Evolutionary conservation across 2,329 filamentous ascomycete species (phyloP).

Genomic region (Hymenoscyphus salicellus): DNA sequence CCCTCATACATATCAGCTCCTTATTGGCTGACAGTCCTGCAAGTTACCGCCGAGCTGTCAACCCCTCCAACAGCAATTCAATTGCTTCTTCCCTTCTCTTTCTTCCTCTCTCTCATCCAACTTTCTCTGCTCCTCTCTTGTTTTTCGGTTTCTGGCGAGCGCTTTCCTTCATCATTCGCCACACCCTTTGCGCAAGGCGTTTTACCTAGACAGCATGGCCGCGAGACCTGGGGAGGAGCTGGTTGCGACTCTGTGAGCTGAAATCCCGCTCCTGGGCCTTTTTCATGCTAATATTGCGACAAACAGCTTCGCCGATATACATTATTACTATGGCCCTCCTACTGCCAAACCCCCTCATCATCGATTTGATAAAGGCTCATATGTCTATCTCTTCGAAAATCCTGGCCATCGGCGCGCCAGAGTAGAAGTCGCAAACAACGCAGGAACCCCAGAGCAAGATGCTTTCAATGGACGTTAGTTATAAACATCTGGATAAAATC

Average conservation of each 20-base stretch:
- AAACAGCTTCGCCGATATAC: conserved; percentile 69
- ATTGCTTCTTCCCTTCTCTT: not conserved
- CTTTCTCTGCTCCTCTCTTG: not conserved
- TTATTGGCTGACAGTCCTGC: conserved; percentile 9
- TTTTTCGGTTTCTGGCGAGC: not conserved
- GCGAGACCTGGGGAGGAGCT: conserved; percentile 49
- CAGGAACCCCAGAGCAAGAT: conserved; percentile 73
- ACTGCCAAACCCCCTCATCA: conserved; percentile 68
- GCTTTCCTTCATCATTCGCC: not conserved
- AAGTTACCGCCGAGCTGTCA: conserved; percentile 18
- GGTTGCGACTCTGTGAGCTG: conserved; percentile 49
- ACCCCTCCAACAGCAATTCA: not conserved
- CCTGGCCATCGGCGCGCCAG: conserved; percentile 63
- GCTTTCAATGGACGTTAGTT: conserved; percentile 72
- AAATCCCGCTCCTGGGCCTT: not conserved
- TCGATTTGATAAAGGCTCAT: conserved; percentile 75
- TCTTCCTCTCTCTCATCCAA: conserved; percentile 2
- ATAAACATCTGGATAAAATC: not conserved
- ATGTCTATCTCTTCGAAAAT: conserved; percentile 78
- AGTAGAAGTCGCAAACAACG: conserved; percentile 72
- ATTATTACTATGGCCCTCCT: conserved; percentile 74
- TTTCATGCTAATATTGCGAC: not conserved
- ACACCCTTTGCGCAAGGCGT: not conserved
- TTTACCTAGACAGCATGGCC: conserved; percentile 40
- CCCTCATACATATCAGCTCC: conserved; percentile 12